Evolutionary conservation across 164 flowering plant genomes (phyloP), one percentile per base, ranked within the genome.

Genomic region (Sedum album): DNA sequence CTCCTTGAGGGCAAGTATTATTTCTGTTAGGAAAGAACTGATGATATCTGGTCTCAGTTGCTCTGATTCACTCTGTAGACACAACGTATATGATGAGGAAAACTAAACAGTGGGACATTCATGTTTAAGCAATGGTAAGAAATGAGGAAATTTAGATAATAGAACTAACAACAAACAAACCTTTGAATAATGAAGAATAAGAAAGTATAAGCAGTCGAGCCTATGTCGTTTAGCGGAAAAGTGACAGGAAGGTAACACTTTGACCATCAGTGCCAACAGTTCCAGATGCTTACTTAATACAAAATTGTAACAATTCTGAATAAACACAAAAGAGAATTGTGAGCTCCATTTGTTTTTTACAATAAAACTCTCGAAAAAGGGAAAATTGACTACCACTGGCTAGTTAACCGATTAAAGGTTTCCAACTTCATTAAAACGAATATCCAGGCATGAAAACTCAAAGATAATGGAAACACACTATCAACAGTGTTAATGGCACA

Each of bases 1-100:
- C 98, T 95, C 99, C 78, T 92, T 95, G 68, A 95, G 75, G 18
- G 94, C 86, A 73, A 92, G 94, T 76, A 95, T 73, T 73, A 92
- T 89, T 76, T 95, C 99, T 15, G 96, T 86, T n/a, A 95, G 78
- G 70, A 89, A 92, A 66, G 96, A 87, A 69, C 82, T 64, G 66
- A 84, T 81, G 60, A 83, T 75, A 18, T 79, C 84, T 23, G 68
- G 71, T 71, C 77, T 75, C 75, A 67, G 83, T 38, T 77, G 77
- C 72, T 82, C 87, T 31, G 81, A 80, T 61, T 71, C 75, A 73
- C 80, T 83, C 98, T 92, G 85, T 30, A 74, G 14, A 72, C 4
- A 73, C 10, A n/a, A 53, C 17, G 31, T 23, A 21, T 18, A 31
- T 8, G 10, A 53, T 17, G 31, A 41, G 31, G 26, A 26, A 26